Evolutionary conservation across 176 grass and related monocot species (phyloP), one percentile per base, ranked within the genome.

Genomic region (Aechmea fasciata): DNA sequence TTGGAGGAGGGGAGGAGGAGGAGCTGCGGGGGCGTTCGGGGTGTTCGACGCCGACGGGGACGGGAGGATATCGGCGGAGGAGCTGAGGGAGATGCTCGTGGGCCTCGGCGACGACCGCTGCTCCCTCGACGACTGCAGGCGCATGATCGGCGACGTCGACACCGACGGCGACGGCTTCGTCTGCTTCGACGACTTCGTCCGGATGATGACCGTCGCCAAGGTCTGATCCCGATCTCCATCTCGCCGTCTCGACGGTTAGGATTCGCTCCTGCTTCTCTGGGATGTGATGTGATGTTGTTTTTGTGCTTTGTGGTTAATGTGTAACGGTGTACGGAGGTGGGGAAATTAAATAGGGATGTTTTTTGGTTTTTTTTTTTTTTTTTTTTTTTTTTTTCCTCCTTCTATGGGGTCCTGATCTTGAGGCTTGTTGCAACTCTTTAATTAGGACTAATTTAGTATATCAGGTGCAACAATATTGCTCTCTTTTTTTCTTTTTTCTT

Each of bases 11-110:
- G 2, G 82, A 75, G 2, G 76, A 76, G 15, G 13, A 19, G 8
- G 73, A 82, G 13, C 76, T 82, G 80, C 24, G 13, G 25, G 80
- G 59, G 80, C 80, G 52, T 82, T 82, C 49, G 73, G 76, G 62
- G 73, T 82, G 57, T 82, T 82, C 29, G 80, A 82, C 13, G 73
- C 64, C 47, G 66, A 82, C 49, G 80, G 80, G 9, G 80, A 82
- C 9, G 80, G 80, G 6, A 74, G 55, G 69, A 82, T 82, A 61
- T 82, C 80, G 2, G 80, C 80, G 11, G 13, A 79, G 17, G 82
- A 84, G 52, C 65, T 84, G 65, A 71, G 79, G 25, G 52, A 25
- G 8, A 64, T 84, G 5, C 63, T 84, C n/a, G 70, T 71, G 23
- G 79, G 79, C 63, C 52, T 84, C 25, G 82, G 76, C 55, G 65